Base-by-base conservation (phyloP, 306 rosid genomes). In the Prunus padus region DNA sequence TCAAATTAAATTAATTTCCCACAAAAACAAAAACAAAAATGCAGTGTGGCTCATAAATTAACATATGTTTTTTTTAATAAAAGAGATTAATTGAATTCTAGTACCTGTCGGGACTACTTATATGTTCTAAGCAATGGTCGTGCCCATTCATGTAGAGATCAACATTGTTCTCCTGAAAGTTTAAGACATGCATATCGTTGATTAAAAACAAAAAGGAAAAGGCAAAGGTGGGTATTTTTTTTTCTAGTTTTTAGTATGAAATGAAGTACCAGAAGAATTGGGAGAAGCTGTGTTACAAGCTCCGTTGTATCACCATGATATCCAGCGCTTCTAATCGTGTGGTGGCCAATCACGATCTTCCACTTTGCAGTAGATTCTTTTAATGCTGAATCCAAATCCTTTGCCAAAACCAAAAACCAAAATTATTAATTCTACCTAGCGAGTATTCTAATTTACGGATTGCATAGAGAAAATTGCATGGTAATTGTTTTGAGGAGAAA, bases 291-390 rank as follows among this genome's bases (percentile, higher is more conserved):
- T 13, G 84, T 6, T 47, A 76, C 83, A 50, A 93, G 91, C 76
- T 91, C 98, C 26, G 16, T 7, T 0, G 92, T 93, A 11, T 84
- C 86, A 40, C 97, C 98, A 79, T 89, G 97, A 31, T 75, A 57
- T 11, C 92, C 96, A 1, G 86, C 93, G 66, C 77, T 91, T 77
- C 83, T 81, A 30, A 93, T 81, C 31, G 92, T 76, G 73, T 93
- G 98, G 80, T 93, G 98, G 74, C 96, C 98, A 14, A 93, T 84
- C 76, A 89, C 97, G 16, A 93, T 65, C 79, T 87, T 93, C 98
- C 98, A 91, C 71, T 76, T 89, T 69, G 94, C 96, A n/a, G 42
- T 88, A 4, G 97, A 93, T 10, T 83, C 72, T 73, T 77, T 78
- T 5, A 81, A 40, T 0, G 82, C 82, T 26, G 69, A 71, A 51